Percentiles rank a stretch among this genome's conserved stretches.
Conservation (phyloP, 495 filamentous ascomycete species). For the Penicillium mononematosum region DNA sequence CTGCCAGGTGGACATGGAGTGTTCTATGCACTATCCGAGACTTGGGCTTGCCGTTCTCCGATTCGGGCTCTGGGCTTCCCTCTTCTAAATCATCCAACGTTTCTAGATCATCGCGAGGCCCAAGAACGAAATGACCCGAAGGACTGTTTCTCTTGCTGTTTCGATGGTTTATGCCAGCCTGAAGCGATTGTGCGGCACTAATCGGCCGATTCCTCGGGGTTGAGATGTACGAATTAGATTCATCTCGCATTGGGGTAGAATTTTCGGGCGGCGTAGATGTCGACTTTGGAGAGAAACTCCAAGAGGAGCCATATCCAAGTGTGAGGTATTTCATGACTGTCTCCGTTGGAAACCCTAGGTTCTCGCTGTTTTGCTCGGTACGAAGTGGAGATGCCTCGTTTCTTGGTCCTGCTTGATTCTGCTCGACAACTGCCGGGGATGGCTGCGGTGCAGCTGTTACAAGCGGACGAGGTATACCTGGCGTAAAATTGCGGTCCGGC, state of each 20-base stretch:
- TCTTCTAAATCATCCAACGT: slow-evolving; percentile 32
- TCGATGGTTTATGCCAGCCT: neutral
- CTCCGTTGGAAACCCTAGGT: slow-evolving; percentile 38
- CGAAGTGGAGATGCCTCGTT: slow-evolving; percentile 20
- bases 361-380: slow-evolving; percentile 26
- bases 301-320: slow-evolving; percentile 60
- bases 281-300: slow-evolving; percentile 46
- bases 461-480: slow-evolving; percentile 48
- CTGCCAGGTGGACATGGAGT: slow-evolving; percentile 43
- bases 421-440: slow-evolving; percentile 15
- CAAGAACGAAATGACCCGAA: slow-evolving; percentile 24
- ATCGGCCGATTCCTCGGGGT: slow-evolving; percentile 9
- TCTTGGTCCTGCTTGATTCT: slow-evolving; percentile 14
- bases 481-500: slow-evolving; percentile 33
- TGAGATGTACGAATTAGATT: slow-evolving; percentile 4
- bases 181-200: slow-evolving; percentile 5
- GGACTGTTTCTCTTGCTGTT: slow-evolving; percentile 5
- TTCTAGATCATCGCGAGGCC: slow-evolving; percentile 32
- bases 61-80: slow-evolving; percentile 21
- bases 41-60: slow-evolving; percentile 27
- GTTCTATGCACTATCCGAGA: slow-evolving; percentile 50
- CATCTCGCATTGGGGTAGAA: slow-evolving; percentile 3
- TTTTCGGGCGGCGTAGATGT: slow-evolving; percentile 21
- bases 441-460: slow-evolving; percentile 31
- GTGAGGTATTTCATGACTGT: slow-evolving; percentile 59